Conservation (phyloP, 2,329 filamentous ascomycete species). For the Aspergillus felis region DNA sequence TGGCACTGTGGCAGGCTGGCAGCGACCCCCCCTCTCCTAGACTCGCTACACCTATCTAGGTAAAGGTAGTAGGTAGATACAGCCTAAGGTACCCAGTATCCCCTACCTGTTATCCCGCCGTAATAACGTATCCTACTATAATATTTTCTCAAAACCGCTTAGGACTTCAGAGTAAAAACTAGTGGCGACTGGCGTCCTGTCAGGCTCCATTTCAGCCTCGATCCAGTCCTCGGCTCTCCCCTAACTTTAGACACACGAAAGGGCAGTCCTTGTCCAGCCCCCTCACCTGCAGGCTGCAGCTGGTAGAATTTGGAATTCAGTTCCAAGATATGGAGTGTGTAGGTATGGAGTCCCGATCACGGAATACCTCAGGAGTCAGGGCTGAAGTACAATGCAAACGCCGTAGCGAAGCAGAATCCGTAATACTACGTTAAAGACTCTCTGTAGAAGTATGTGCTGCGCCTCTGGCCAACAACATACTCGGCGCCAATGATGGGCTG, state of each 20-base stretch:
- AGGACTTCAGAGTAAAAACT: not conserved
- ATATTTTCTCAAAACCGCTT: too few relatives aligned
- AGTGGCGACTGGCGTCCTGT: not conserved
- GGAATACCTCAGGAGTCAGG: not conserved
- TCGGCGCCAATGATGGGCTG: too few relatives aligned
- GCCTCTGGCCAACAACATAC: not conserved
- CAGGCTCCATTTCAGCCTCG: not conserved
- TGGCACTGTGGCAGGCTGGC: too few relatives aligned
- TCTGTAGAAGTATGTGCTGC: not conserved
- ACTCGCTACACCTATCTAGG: too few relatives aligned
- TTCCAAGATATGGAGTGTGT: not conserved
- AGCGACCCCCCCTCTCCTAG: too few relatives aligned
- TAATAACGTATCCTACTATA: not conserved
- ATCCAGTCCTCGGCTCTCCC: not conserved
- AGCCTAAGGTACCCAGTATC: too few relatives aligned
- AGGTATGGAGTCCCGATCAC: not conserved
- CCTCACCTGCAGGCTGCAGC: not conserved
- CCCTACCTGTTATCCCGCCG: too few relatives aligned
- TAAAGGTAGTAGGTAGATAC: too few relatives aligned
- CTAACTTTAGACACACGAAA: too few relatives aligned
- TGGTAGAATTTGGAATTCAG: not conserved
- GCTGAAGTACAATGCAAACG: too few relatives aligned
- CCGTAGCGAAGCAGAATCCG: too few relatives aligned
- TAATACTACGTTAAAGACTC: not conserved
- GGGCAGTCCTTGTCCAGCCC: not conserved